These are phyloP conservation scores for Phialophora expanda DNA, from an alignment of 2,329 filamentous ascomycete species.

Conservation along the genomic window DNA sequence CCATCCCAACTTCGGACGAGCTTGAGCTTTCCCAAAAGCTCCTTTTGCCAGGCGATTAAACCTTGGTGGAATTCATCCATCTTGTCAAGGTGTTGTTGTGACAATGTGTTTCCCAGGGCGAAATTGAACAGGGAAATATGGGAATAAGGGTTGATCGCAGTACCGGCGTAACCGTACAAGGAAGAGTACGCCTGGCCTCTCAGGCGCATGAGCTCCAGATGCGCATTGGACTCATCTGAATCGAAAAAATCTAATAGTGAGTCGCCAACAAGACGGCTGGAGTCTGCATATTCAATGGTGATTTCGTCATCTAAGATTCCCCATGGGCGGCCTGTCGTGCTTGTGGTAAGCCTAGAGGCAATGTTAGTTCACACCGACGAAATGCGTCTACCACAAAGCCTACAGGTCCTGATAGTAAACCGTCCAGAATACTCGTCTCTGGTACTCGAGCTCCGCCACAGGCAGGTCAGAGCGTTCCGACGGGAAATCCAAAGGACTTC, in stretches of 20 bases:
- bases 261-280: constrained; percentile 7
- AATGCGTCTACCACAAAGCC: not conserved
- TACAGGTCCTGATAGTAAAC: constrained; percentile 33
- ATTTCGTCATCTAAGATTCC: too few species aligned
- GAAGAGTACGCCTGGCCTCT: constrained; percentile 29
- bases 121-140: constrained; percentile 29
- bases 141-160: constrained; percentile 31
- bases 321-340: too few species aligned
- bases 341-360: too few species aligned
- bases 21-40: constrained; percentile 21
- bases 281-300: too few species aligned
- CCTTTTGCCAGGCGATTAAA: constrained; percentile 20
- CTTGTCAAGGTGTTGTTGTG: constrained; percentile 32
- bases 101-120: constrained; percentile 20
- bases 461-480: constrained; percentile 24
- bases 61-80: constrained; percentile 29
- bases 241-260: constrained; percentile 27
- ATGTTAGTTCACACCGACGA: too few species aligned
- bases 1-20: constrained; percentile 23
- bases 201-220: constrained; percentile 31
- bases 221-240: constrained; percentile 24
- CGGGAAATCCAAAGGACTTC: constrained; percentile 21
- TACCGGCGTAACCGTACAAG: constrained; percentile 30
- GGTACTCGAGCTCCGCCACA: constrained; percentile 24
- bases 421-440: constrained; percentile 29